These are phyloP conservation scores for Solanum rostratum DNA, from an alignment of 257 asterid species.

Conservation along the genomic window DNA sequence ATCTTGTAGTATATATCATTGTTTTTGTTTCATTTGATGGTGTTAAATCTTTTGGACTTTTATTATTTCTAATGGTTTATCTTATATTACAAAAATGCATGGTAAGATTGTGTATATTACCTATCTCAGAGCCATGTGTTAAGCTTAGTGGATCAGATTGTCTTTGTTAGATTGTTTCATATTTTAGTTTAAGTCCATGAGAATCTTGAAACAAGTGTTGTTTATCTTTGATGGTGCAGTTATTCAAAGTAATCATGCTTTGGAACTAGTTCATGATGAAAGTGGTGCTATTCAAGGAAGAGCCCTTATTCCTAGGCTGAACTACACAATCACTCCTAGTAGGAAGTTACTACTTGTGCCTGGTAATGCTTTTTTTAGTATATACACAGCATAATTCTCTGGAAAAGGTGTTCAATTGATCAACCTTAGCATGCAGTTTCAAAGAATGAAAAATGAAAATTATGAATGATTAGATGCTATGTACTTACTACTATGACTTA, in stretches of 20 bases:
- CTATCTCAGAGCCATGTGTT: too few relatives aligned
- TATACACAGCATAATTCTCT: not conserved
- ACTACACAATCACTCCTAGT: conserved; percentile 4
- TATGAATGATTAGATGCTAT: not conserved
- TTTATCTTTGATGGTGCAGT: conserved; percentile 12
- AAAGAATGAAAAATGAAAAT: not conserved
- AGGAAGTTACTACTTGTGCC: conserved; percentile 16
- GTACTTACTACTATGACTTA: too few relatives aligned
- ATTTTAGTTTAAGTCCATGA: too few relatives aligned
- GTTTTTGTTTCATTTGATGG: not conserved
- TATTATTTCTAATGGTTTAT: not conserved
- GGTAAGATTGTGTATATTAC: too few relatives aligned
- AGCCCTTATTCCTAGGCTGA: conserved; percentile 16
- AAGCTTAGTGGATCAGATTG: not conserved
- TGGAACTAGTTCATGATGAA: conserved; percentile 16
- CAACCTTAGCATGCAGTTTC: not conserved
- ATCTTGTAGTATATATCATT: not conserved
- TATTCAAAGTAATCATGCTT: conserved; percentile 24
- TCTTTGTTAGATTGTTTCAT: too few relatives aligned
- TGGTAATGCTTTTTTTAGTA: not conserved
- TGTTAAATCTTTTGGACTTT: not conserved
- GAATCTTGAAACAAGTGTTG: not conserved
- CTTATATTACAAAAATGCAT: not conserved
- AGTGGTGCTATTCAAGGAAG: conserved; percentile 12
- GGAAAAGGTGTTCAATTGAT: not conserved